These are phyloP conservation scores for Hyaloperonospora brassicae DNA, from an alignment of 352 stramenopile genomes.

Conservation along the genomic window DNA sequence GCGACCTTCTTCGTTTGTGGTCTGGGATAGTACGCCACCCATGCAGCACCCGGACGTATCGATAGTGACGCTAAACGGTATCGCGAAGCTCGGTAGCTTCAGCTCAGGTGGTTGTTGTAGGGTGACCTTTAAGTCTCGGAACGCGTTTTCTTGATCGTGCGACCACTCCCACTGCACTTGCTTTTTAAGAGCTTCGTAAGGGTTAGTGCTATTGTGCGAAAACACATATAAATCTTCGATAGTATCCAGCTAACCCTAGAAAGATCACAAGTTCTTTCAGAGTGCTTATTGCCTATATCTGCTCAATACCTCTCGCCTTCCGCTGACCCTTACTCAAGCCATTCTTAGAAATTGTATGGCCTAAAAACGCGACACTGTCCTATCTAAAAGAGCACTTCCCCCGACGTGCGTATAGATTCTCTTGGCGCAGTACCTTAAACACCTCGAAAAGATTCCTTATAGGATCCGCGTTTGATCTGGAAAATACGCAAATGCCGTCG, in stretches of 20 bases:
- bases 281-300: conserved; percentile 13
- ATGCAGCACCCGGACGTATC: conserved; percentile 8
- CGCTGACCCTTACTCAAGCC: conserved; percentile 15
- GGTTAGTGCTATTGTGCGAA: conserved; percentile 16
- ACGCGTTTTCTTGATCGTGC: conserved; percentile 4
- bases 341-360: neutral
- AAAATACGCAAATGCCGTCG: no score
- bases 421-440: neutral
- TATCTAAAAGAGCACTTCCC: neutral
- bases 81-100: conserved; percentile 15
- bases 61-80: conserved; percentile 7
- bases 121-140: conserved; percentile 17
- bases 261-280: neutral
- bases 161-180: conserved; percentile 2
- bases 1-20: conserved; percentile 11
- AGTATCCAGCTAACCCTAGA: conserved; percentile 12
- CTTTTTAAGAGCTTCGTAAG: conserved; percentile 14
- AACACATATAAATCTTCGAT: conserved; percentile 24
- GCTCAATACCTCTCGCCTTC: conserved; percentile 22
- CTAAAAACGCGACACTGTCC: neutral
- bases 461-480: neutral
- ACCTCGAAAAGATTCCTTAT: neutral
- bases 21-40: conserved; percentile 3
- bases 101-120: conserved; percentile 3
- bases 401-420: neutral